Conservation (phyloP, 1,284 basidiomycete genomes). For the Heliocybe sulcata region DNA sequence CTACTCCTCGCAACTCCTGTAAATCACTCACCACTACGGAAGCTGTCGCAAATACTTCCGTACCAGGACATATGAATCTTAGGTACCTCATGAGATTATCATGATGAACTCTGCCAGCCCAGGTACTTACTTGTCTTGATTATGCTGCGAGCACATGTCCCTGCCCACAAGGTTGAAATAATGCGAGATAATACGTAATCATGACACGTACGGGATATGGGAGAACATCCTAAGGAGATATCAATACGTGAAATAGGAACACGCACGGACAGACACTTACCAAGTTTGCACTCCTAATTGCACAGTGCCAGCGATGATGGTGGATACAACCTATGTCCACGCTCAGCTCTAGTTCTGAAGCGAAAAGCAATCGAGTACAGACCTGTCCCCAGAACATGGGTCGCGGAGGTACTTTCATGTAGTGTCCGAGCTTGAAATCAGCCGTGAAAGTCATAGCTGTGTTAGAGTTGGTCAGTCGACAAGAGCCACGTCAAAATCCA, state of each 20-base stretch:
- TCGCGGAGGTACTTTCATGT: conserved; percentile 59
- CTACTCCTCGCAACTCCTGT: neutral
- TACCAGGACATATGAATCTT: conserved; percentile 36
- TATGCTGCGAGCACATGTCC: conserved; percentile 38
- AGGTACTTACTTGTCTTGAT: conserved; percentile 31
- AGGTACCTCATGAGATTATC: conserved; percentile 1
- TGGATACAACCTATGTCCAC: conserved; percentile 46
- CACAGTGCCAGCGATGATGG: conserved; percentile 53
- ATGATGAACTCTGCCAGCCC: neutral
- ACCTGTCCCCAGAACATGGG: conserved; percentile 45
- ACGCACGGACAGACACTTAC: conserved; percentile 10
- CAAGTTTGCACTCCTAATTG: conserved; percentile 63
- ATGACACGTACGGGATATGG: conserved; percentile 34
- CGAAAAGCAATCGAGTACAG: conserved; percentile 19
- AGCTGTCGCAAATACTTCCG: conserved; percentile 25
- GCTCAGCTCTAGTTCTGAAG: conserved; percentile 15
- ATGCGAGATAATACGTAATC: no score
- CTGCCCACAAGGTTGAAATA: no score
- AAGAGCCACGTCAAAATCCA: neutral
- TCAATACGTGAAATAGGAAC: neutral
- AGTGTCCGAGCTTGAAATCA: conserved; percentile 68
- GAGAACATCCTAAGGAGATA: conserved; percentile 43
- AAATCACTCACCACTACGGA: conserved; percentile 18
- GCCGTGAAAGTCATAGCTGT: conserved; percentile 39
- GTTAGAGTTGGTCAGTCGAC: neutral